Conservation (phyloP, 257 asterid genomes). For the Gardenia jasminoides region DNA sequence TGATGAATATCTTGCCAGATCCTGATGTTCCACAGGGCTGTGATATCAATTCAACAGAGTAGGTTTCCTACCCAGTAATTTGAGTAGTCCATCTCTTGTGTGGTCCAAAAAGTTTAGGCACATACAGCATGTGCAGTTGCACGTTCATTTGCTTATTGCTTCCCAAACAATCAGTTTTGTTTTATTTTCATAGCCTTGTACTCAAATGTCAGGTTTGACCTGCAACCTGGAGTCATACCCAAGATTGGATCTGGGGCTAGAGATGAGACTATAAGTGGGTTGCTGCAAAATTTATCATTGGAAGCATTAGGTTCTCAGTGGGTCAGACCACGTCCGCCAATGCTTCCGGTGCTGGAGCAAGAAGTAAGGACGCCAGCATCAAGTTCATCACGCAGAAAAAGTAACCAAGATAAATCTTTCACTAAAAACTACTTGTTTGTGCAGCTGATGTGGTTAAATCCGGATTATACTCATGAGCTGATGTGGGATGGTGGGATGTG, state of each 20-base stretch:
- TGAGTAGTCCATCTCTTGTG: background rate
- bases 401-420: background rate
- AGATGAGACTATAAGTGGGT: conserved; percentile 70
- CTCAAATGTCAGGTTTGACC: conserved; percentile 67
- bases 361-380: conserved; percentile 51
- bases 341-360: conserved; percentile 81
- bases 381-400: background rate
- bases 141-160: background rate
- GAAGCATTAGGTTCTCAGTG: conserved; percentile 82
- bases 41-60: conserved; percentile 80
- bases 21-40: conserved; percentile 93
- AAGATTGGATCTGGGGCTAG: conserved; percentile 85
- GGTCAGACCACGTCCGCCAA: conserved; percentile 91
- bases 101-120: background rate
- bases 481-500: conserved; percentile 98
- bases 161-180: conserved; percentile 11
- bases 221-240: conserved; percentile 68
- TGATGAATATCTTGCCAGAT: conserved; percentile 66
- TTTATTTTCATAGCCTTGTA: conserved; percentile 17
- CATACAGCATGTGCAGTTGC: background rate
- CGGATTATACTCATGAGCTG: conserved; percentile 80
- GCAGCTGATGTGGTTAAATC: conserved; percentile 92
- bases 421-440: conserved; percentile 22
- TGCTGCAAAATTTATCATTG: conserved; percentile 57
- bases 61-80: conserved; percentile 28